Evolutionary conservation across 2,329 filamentous ascomycete genomes (phyloP), one percentile per base, ranked within the genome.

Genomic region (Trichoderma endophyticum): DNA sequence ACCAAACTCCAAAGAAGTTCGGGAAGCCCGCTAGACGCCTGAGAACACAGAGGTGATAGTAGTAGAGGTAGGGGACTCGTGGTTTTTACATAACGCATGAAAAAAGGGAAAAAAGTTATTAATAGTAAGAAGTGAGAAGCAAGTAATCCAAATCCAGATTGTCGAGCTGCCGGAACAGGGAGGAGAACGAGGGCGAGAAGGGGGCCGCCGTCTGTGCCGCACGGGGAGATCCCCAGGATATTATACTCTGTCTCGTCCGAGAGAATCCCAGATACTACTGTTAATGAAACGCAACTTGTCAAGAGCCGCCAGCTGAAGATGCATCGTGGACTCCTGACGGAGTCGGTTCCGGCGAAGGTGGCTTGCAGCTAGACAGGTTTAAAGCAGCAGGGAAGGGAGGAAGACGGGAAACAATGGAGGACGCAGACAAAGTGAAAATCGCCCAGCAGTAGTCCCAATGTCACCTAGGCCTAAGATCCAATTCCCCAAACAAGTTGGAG

Each of bases 361-460:
- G 30, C 57, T 61, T 70, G 67, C 57, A 62, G n/a, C 66, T 67
- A 57, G 28, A 39, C 64, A 59, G 56, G 34, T 43, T 28, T 39
- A 36, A 56, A 67, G 32, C 30, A 57, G 15, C 32, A 24, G 30
- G 24, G n/a, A 56, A 65, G 14, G 18, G 62, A 30, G 18, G 15
- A 30, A 30, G 36, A 21, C 5, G 34, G 30, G 3, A 30, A 39
- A 30, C 14, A 26, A 30, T 39, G 34, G 36, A 43, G 12, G 14
- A 15, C 15, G 39, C 14, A 64, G 39, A 32, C 48, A 51, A 51
- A 30, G 32, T 36, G 7, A n/a, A 28, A 59, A 8, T 18, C n/a
- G 21, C 15, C 8, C 57, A 32, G 21, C 30, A 28, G 18, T 9
- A n/a, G 28, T 32, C 30, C 8, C n/a, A 21, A 11, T 60, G 28